Evolutionary conservation across 2,329 filamentous ascomycete species (phyloP), one percentile per base, ranked within the genome.

Genomic region (Diaporthe vaccinii): DNA sequence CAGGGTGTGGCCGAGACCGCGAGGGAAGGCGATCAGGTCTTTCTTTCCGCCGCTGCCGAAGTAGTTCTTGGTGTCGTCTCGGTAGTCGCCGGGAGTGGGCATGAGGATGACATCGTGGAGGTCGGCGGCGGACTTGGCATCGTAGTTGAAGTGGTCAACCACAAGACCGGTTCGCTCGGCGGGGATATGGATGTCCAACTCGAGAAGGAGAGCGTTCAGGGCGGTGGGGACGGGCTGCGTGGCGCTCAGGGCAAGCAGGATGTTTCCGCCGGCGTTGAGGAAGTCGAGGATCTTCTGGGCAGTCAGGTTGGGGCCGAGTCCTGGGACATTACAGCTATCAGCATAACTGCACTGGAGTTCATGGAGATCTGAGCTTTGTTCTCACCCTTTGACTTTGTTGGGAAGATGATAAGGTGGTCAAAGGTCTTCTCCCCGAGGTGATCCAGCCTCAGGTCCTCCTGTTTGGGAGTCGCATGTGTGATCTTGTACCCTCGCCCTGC

Each of bases 111-210:
- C 94, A 85, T 98, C 95, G 85, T 99, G 97, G 82, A 92, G 91
- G 78, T 98, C 95, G 68, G 92, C 82, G 6, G 96, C 93, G 55
- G 93, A 95, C 44, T 90, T 79, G 74, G 90, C 88, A 82, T 98
- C 96, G 86, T 97, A 97, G 87, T 95, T 94, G 91, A 98, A 98
- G 88, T 99, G 97, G 85, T 98, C 97, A 77, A 98, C 93, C 8
- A 98, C 93, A 75, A 96, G 88, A 74, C 94, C 92, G 74, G 93
- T 95, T 81, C 96, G 94, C 85, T 98, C 96, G 49, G 91, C 86
- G 53, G 97, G 95, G n/a, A 98, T 91, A 79, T 92, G 89, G 81
- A 99, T 94, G 82, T 98, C 96, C 83, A 98, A 89, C 85, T 98
- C 95, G 80, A 94, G 87, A 70, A 98, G 93, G 74, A 98, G 89